Evolutionary conservation across 495 filamentous ascomycete species (phyloP).

Genomic region (Trichoderma asperelloides): DNA sequence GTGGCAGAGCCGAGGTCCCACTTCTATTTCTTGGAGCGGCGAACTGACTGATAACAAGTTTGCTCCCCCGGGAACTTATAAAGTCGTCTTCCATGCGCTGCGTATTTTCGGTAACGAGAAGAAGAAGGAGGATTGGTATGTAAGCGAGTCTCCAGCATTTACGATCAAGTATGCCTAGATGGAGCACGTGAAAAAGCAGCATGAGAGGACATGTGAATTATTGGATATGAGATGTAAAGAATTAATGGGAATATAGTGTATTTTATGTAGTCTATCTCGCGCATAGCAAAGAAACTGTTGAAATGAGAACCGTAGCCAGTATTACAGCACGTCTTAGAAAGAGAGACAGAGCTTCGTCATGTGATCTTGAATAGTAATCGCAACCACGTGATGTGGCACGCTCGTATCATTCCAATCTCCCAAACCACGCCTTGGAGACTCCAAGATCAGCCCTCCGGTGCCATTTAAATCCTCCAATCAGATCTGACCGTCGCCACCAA

Average conservation of each 20-base stretch:
- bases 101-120: constrained; percentile 32
- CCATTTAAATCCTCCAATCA: neutral
- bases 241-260: neutral
- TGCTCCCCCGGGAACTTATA: constrained; percentile 36
- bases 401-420: neutral
- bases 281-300: no score
- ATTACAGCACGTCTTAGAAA: neutral
- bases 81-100: constrained; percentile 33
- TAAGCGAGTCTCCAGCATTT: constrained; percentile 27
- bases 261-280: neutral
- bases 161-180: constrained; percentile 22
- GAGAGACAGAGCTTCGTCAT: neutral
- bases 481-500: neutral
- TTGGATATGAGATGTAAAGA: neutral
- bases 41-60: constrained; percentile 31
- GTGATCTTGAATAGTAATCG: neutral
- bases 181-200: no score
- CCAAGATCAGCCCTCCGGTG: neutral
- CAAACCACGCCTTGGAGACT: neutral
- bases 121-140: constrained; percentile 28
- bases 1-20: constrained; percentile 31
- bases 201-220: no score
- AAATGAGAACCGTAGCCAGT: neutral
- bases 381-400: neutral
- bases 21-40: constrained; percentile 31